phyloP scores from a whole-genome alignment of 2,329 filamentous ascomycete genomes.

The Aspergillus sp. region DNA sequence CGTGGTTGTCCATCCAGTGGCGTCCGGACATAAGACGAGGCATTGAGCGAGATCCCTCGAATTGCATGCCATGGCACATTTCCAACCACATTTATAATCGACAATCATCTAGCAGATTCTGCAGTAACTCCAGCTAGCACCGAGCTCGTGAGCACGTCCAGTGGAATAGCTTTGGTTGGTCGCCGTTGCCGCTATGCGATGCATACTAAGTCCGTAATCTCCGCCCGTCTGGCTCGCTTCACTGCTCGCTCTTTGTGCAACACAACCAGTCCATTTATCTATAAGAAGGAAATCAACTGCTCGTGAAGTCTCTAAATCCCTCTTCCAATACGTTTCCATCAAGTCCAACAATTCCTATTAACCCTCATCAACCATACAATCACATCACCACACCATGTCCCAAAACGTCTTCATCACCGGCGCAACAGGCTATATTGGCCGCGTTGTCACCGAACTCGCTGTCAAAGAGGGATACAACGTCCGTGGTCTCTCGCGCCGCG shows the following conservation, averaged over 20 bases:
- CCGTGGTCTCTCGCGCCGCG: slow-evolving; percentile 42
- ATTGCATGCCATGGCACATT: no score
- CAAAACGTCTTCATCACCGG: slow-evolving; percentile 43
- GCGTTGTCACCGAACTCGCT: slow-evolving; percentile 40
- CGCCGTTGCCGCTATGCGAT: not conserved
- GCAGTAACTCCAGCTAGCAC: no score
- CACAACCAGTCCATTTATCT: not conserved
- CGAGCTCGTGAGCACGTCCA: not conserved
- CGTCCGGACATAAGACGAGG: not conserved
- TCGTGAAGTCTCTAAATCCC: not conserved
- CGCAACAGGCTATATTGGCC: slow-evolving; percentile 46
- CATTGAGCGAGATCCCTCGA: not conserved
- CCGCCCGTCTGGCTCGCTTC: not conserved
- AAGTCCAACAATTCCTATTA: not conserved
- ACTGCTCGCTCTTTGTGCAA: not conserved
- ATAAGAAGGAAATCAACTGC: not conserved
- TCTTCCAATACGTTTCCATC: not conserved
- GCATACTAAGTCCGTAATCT: not conserved
- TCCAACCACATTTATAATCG: not conserved
- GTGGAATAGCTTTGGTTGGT: not conserved
- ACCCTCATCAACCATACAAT: not conserved
- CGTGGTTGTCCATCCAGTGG: not conserved
- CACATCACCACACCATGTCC: slow-evolving; percentile 5
- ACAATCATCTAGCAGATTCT: not conserved
- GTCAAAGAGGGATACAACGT: slow-evolving; percentile 42